Conservation (phyloP, 371 early-diverging fungal species). For the Umbelopsis sp. region DNA sequence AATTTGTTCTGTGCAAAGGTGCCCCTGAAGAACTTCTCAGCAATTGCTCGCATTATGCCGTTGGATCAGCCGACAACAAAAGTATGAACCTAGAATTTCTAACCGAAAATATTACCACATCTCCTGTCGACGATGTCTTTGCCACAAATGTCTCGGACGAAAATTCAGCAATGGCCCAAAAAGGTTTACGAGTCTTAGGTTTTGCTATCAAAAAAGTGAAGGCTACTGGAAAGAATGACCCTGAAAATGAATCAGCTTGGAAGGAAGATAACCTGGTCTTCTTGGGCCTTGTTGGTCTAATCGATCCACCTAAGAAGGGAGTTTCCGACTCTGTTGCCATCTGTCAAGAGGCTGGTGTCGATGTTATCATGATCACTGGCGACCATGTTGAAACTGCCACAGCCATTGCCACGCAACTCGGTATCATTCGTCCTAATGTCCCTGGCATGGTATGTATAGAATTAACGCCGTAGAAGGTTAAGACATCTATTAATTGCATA, state of each 20-base stretch:
- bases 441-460: constrained; percentile 46
- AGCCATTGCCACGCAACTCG: constrained; percentile 88
- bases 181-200: constrained; percentile 72
- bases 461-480: neutral
- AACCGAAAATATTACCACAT: constrained; percentile 24
- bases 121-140: constrained; percentile 65
- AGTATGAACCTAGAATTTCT: constrained; percentile 25
- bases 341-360: constrained; percentile 91
- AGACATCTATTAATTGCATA: neutral
- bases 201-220: constrained; percentile 57
- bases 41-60: constrained; percentile 63
- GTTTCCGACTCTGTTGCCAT: constrained; percentile 76
- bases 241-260: constrained; percentile 36
- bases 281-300: constrained; percentile 89
- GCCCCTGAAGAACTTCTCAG: constrained; percentile 87
- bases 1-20: constrained; percentile 77
- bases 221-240: constrained; percentile 20
- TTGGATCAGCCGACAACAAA: constrained; percentile 19
- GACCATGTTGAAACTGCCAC: constrained; percentile 89
- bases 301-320: constrained; percentile 90
- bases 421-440: constrained; percentile 69
- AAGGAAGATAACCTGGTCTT: constrained; percentile 76
- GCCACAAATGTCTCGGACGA: constrained; percentile 70
- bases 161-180: constrained; percentile 78
- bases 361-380: constrained; percentile 92